phyloP scores from a whole-genome alignment of 148 eudicot genomes.

The Dysphania ambrosioides region DNA sequence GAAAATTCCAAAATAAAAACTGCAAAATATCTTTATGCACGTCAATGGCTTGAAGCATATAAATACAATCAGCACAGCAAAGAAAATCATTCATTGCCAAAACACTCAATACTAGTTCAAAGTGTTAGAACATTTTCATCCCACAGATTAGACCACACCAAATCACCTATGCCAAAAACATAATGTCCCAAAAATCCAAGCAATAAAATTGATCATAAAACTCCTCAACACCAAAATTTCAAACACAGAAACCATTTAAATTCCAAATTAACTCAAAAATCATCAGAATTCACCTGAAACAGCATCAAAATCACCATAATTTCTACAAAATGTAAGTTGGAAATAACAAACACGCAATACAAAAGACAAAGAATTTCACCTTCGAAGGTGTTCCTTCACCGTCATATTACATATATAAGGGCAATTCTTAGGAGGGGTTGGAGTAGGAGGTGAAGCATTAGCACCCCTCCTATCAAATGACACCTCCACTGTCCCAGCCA shows the following conservation, averaged over 20 bases:
- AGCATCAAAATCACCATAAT: background rate
- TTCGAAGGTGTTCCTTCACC: conserved; percentile 58
- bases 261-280: too few species aligned
- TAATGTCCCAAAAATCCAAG: too few species aligned
- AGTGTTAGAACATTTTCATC: background rate
- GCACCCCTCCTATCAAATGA: conserved; percentile 68
- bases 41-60: background rate
- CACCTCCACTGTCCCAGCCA: conserved; percentile 82
- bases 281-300: too few species aligned
- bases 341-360: background rate
- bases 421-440: conserved; percentile 67
- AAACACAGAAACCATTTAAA: too few species aligned
- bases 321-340: background rate
- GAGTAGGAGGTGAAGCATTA: conserved; percentile 69
- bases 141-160: too few species aligned
- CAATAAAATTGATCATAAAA: too few species aligned
- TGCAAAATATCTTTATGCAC: background rate
- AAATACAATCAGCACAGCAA: background rate
- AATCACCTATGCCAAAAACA: too few species aligned
- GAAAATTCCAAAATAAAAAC: background rate
- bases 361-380: conserved; percentile 38
- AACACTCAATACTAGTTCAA: background rate
- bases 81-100: background rate
- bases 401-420: conserved; percentile 92
- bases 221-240: too few species aligned